A percentile compares a stretch with the other conserved stretches of the same genome.
phyloP scores from a whole-genome alignment of 371 early-diverging fungal species.

The Mucor mucedo region DNA sequence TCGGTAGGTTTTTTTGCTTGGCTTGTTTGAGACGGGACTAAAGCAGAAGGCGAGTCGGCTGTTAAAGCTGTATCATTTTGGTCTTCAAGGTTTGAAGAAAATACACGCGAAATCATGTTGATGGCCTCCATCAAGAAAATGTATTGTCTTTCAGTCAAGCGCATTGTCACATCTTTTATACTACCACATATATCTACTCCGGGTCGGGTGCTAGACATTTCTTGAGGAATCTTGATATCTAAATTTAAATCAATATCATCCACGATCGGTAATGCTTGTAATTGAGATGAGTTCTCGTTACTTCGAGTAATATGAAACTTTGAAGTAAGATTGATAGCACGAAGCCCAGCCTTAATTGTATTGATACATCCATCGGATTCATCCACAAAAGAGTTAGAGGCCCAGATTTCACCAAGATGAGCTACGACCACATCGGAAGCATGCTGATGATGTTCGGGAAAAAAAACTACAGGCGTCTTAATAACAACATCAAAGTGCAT shows the following conservation, averaged over 20 bases:
- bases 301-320: slow-evolving; percentile 33
- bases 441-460: slow-evolving; percentile 70
- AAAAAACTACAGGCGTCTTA: slow-evolving; percentile 87
- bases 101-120: slow-evolving; percentile 50
- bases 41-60: neutral
- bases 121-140: slow-evolving; percentile 76
- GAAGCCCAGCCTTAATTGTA: slow-evolving; percentile 68
- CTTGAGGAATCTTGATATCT: slow-evolving; percentile 54
- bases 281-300: slow-evolving; percentile 33
- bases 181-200: slow-evolving; percentile 63
- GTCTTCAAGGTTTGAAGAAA: slow-evolving; percentile 16
- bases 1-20: neutral
- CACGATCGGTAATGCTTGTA: slow-evolving; percentile 78
- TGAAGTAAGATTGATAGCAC: slow-evolving; percentile 73
- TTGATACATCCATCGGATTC: slow-evolving; percentile 56
- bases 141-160: slow-evolving; percentile 84
- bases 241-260: slow-evolving; percentile 84
- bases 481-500: slow-evolving; percentile 89
- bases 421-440: slow-evolving; percentile 68
- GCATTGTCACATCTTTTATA: slow-evolving; percentile 79
- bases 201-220: slow-evolving; percentile 24
- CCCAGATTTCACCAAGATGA: slow-evolving; percentile 88
- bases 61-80: neutral
- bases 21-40: neutral
- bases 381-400: slow-evolving; percentile 72